Conservation (phyloP, 2,329 filamentous ascomycete genomes). For the Gyromitra esculenta region DNA sequence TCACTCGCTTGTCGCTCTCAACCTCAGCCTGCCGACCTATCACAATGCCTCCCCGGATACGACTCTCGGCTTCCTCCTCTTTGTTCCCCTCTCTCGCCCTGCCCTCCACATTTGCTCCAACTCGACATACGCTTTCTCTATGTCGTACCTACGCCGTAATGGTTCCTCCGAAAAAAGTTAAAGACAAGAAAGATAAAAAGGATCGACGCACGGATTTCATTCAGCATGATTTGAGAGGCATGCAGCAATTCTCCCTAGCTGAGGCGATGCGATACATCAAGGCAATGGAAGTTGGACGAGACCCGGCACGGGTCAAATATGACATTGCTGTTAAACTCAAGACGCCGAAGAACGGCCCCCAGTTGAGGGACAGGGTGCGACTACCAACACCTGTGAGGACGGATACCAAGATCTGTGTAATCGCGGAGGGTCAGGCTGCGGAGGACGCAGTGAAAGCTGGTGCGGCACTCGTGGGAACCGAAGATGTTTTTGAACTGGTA, state of each 20-base stretch:
- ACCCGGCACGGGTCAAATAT: constrained; percentile 80
- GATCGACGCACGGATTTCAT: constrained; percentile 59
- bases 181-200: constrained; percentile 58
- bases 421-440: constrained; percentile 79
- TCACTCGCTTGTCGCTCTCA: not conserved
- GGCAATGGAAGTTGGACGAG: constrained; percentile 87
- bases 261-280: constrained; percentile 97
- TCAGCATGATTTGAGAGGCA: constrained; percentile 60
- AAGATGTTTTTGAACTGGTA: constrained; percentile 83
- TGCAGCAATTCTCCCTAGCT: constrained; percentile 80
- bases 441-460: constrained; percentile 79
- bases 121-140: constrained; percentile 18
- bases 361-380: constrained; percentile 85
- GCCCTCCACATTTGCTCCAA: constrained; percentile 1
- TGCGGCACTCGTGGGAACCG: constrained; percentile 84
- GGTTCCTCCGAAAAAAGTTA: constrained; percentile 55
- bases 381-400: constrained; percentile 91
- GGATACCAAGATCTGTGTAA: constrained; percentile 87
- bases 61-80: not conserved
- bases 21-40: not conserved
- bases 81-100: not conserved
- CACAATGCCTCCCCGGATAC: constrained; percentile 41
- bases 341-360: constrained; percentile 83
- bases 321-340: constrained; percentile 85
- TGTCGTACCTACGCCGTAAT: constrained; percentile 43